Conservation (phyloP, 345 rosid species). For the Abelmoschus esculentus region DNA sequence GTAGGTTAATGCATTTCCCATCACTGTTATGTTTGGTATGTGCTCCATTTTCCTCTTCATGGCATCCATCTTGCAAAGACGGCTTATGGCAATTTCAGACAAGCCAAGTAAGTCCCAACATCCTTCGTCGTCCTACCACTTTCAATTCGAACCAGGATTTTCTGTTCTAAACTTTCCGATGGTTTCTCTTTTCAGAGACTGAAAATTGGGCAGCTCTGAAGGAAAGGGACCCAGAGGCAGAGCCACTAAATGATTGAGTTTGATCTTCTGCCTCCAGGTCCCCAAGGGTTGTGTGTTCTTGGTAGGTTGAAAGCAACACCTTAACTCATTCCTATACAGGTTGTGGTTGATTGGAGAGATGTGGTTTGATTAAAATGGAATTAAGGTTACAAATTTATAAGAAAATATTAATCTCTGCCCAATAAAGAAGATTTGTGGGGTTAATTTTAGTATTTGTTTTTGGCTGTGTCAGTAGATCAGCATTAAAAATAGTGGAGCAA, state of each 20-base stretch:
- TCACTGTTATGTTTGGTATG: conserved; percentile 94
- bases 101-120: conserved; percentile 60
- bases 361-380: conserved; percentile 7
- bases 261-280: not conserved
- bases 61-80: conserved; percentile 76
- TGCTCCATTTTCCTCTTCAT: conserved; percentile 93
- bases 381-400: not conserved
- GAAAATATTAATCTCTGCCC: conserved; percentile 13
- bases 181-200: conserved; percentile 35
- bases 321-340: not conserved
- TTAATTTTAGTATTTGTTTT: not conserved
- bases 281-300: not conserved
- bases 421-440: too few relatives aligned
- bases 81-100: conserved; percentile 67
- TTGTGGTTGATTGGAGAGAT: not conserved
- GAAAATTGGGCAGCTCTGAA: conserved; percentile 46
- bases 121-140: not conserved
- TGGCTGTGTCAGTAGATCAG: too few relatives aligned
- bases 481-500: not conserved
- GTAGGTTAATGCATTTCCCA: conserved; percentile 89
- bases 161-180: not conserved
- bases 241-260: conserved; percentile 68
- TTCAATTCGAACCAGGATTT: too few relatives aligned
- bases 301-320: conserved; percentile 11
- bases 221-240: conserved; percentile 63